A percentile compares a stretch with the other conserved stretches of the same genome.
Conservation (phyloP, 768 basidiomycete species). For the Leucogyrophana mollusca region DNA sequence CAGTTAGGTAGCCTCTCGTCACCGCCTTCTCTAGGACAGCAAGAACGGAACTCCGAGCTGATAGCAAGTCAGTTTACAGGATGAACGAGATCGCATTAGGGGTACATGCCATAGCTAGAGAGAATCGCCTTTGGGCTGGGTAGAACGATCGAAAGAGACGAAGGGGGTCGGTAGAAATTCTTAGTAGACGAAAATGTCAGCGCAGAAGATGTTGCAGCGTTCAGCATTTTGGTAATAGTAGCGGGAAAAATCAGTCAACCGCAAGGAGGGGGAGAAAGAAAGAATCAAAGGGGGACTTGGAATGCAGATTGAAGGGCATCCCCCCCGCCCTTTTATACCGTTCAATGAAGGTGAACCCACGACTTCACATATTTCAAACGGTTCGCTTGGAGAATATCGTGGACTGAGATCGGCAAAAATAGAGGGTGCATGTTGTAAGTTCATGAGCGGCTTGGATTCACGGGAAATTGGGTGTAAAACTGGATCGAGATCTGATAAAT, state of each 20-base stretch:
- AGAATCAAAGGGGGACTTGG: constrained; percentile 6
- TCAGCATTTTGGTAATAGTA: constrained; percentile 21
- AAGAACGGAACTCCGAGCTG: constrained; percentile 62
- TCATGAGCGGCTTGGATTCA: constrained; percentile 28
- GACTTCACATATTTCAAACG: constrained; percentile 17
- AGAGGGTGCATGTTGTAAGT: constrained; percentile 28
- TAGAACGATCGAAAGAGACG: constrained; percentile 27
- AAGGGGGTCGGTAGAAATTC: constrained; percentile 32
- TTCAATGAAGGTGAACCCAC: constrained; percentile 18
- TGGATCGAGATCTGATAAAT: constrained; percentile 30
- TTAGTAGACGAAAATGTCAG: constrained; percentile 28
- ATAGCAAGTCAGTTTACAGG: constrained; percentile 5
- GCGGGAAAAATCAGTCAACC: constrained; percentile 2
- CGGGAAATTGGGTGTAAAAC: constrained; percentile 23
- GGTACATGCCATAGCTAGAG: constrained; percentile 23
- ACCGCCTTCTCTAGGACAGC: constrained; percentile 59
- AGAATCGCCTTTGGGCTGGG: constrained; percentile 29
- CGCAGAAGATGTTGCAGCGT: constrained; percentile 28
- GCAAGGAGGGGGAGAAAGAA: background rate
- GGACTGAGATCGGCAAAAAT: constrained; percentile 25
- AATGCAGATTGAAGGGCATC: constrained; percentile 10
- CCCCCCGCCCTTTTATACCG: constrained; percentile 30
- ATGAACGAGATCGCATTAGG: background rate
- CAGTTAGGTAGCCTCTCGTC: constrained; percentile 55
- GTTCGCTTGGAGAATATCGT: constrained; percentile 6